phyloP scores from a whole-genome alignment of 1,284 basidiomycete genomes.

The Malassezia globosa region DNA sequence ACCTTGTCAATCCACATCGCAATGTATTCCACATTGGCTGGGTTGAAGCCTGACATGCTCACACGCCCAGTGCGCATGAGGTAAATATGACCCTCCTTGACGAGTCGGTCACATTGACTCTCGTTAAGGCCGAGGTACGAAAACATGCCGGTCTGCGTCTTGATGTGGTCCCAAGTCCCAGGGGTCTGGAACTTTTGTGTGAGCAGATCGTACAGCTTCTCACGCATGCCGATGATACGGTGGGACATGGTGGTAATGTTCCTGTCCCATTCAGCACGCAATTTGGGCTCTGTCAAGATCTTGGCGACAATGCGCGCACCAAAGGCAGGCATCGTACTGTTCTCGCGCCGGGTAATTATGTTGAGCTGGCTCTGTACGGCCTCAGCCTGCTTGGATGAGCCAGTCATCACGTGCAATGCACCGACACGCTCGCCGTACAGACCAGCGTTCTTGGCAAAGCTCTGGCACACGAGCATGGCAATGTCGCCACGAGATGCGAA shows the following conservation, averaged over 20 bases:
- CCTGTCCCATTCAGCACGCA: slow-evolving; percentile 75
- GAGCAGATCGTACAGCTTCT: slow-evolving; percentile 65
- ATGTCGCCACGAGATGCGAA: slow-evolving; percentile 62
- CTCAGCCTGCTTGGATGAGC: slow-evolving; percentile 23
- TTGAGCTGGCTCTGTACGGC: slow-evolving; percentile 57
- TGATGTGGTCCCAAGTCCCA: slow-evolving; percentile 62
- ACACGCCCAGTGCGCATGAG: slow-evolving; percentile 75
- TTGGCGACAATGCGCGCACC: slow-evolving; percentile 67
- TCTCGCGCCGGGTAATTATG: slow-evolving; percentile 76
- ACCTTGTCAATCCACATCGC: slow-evolving; percentile 44
- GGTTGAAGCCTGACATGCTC: slow-evolving; percentile 82
- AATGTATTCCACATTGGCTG: slow-evolving; percentile 53
- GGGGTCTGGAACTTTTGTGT: slow-evolving; percentile 78
- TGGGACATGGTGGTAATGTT: slow-evolving; percentile 86
- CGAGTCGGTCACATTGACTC: slow-evolving; percentile 60
- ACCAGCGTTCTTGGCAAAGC: slow-evolving; percentile 91
- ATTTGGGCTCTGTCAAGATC: slow-evolving; percentile 53
- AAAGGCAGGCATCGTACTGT: slow-evolving; percentile 80
- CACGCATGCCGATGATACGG: slow-evolving; percentile 79
- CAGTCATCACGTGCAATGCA: slow-evolving; percentile 50
- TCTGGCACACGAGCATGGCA: slow-evolving; percentile 80
- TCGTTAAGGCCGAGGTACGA: slow-evolving; percentile 39
- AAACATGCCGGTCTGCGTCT: slow-evolving; percentile 46
- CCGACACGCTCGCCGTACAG: slow-evolving; percentile 73
- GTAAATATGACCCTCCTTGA: slow-evolving; percentile 73